phyloP scores from a whole-genome alignment of 2,329 filamentous ascomycete genomes.

The Alternaria sp. region DNA sequence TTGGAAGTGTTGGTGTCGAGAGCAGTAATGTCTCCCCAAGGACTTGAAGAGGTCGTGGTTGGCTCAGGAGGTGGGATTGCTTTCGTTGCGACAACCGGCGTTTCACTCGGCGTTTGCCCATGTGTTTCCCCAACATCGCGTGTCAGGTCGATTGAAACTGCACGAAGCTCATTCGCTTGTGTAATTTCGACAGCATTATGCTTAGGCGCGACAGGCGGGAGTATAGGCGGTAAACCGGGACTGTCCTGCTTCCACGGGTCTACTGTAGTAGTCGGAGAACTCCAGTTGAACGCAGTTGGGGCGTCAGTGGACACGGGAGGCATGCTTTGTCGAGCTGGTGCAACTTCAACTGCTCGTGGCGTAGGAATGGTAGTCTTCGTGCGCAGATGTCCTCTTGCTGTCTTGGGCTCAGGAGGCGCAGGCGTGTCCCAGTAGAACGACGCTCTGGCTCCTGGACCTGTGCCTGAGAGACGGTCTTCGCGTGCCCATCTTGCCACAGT shows the following conservation, averaged over 20 bases:
- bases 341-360: conserved; percentile 17
- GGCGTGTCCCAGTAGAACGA: conserved; percentile 49
- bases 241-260: conserved; percentile 29
- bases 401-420: conserved; percentile 23
- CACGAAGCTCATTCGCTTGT: conserved; percentile 25
- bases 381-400: conserved; percentile 24
- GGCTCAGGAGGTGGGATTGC: conserved; percentile 14
- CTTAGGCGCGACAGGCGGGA: conserved; percentile 24
- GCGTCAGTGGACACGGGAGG: conserved; percentile 28
- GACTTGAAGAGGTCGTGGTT: conserved; percentile 11
- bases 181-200: conserved; percentile 21
- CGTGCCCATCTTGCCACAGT: conserved; percentile 45
- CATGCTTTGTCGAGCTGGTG: conserved; percentile 25
- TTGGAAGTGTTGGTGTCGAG: conserved; percentile 18
- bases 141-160: conserved; percentile 16
- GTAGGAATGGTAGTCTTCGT: conserved; percentile 30
- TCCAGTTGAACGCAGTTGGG: conserved; percentile 45
- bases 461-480: conserved; percentile 47
- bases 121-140: conserved; percentile 12
- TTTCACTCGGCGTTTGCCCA: conserved; percentile 28
- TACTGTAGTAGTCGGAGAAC: conserved; percentile 29
- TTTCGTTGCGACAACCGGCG: conserved; percentile 21
- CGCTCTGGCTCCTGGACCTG: conserved; percentile 40
- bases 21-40: conserved; percentile 21
- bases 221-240: conserved; percentile 15